These are phyloP conservation scores for Acanthamoeba sp. DNA, from an alignment of 208 protist species.

Conservation along the genomic window DNA sequence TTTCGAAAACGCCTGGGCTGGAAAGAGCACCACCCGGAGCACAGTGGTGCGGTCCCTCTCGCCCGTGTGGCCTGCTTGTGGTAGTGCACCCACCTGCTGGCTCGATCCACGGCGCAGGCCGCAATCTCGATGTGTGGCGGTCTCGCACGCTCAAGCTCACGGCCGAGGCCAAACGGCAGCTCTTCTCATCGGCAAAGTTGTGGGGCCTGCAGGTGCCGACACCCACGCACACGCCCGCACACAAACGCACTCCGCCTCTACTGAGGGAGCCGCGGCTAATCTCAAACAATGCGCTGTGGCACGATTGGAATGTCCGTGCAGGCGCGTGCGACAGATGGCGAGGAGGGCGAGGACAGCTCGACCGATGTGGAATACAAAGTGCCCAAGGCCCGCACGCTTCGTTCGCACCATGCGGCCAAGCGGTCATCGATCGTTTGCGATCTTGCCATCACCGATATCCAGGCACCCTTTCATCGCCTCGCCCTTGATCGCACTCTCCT, in stretches of 20 bases:
- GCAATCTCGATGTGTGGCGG: slow-evolving; percentile 55
- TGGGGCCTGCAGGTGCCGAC: slow-evolving; percentile 24
- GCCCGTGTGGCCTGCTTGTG: too few species aligned
- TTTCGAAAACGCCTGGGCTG: slow-evolving; percentile 47
- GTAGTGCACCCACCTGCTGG: too few species aligned
- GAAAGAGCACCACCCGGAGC: slow-evolving; percentile 43
- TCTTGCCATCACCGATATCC: slow-evolving; percentile 18
- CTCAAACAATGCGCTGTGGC: too few species aligned
- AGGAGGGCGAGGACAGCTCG: slow-evolving; percentile 27
- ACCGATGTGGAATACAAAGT: slow-evolving; percentile 8
- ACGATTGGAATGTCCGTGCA: not conserved
- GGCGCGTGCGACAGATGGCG: not conserved
- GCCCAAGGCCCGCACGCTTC: not conserved
- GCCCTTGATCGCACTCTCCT: not conserved
- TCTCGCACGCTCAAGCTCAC: slow-evolving; percentile 33
- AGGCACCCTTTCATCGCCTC: not conserved
- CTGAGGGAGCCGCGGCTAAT: too few species aligned
- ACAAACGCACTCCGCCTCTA: too few species aligned
- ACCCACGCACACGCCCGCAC: not conserved
- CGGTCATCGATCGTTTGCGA: slow-evolving; percentile 25
- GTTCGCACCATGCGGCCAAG: not conserved
- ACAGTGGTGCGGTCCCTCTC: not conserved
- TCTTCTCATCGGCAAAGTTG: slow-evolving; percentile 46
- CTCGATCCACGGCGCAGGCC: not conserved
- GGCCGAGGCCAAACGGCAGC: not conserved